Evolutionary conservation across 768 basidiomycete species (phyloP), one percentile per base, ranked within the genome.

Genomic region (Termitomyces sp.): DNA sequence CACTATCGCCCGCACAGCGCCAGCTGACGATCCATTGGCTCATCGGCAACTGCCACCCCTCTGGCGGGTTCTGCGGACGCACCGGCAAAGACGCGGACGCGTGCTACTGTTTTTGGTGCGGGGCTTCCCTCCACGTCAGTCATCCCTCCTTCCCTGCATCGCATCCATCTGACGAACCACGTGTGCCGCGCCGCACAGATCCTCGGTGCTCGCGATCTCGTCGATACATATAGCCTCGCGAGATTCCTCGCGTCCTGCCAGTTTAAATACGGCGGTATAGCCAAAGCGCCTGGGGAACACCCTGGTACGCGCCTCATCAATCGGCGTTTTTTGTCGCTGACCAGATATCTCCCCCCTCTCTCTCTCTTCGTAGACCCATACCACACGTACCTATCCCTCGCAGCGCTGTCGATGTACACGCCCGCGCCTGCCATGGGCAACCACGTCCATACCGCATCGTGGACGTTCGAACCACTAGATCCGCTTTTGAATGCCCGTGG

Each of bases 61-160:
- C 77, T 0, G 93, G 93, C 0, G 96, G 96, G 0, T 97, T 94
- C 67, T 77, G 88, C 63, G 96, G 96, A 2, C 81, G 96, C 24
- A 93, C 93, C 1, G 87, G 85, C 57, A 99, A 99, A 73, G 76
- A 80, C 4, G 82, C 88, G 5, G 96, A 98, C 62, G 91, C 94
- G 3, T 99, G 96, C 69, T 99, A 99, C 71, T 92, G 90, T 62
- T 98, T 97, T 70, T 99, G 96, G 96, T 89, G 88, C 63, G 88
- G 91, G 3, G 94, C 86, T 9, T 79, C 91, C 0, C 71, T 98
- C 10, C 72, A 81, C 66, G 95, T 95, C 60, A 52, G 82, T 68
- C n/a, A 26, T 48, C 29, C 37, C n/a, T 29, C 42, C 12, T 51
- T 29, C 47, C 5, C 3, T 22, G 39, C 34, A 6, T 54, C 7